Evolutionary conservation across 768 basidiomycete species (phyloP), one percentile per base, ranked within the genome.

Genomic region (Glaciozyma antarctica): DNA sequence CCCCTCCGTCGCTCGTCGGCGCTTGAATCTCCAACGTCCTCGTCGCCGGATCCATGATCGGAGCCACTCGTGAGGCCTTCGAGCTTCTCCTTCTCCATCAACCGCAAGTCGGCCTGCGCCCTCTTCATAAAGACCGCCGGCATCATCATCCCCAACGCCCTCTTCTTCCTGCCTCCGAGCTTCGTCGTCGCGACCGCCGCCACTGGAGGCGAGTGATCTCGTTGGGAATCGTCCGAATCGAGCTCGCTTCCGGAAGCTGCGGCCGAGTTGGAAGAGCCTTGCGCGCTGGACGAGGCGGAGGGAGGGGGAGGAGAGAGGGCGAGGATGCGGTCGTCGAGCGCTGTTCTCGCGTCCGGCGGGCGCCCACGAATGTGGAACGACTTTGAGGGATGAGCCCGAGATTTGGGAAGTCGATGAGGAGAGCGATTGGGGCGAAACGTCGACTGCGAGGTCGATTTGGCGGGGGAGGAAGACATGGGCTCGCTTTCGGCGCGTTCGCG

Each of bases 41-140:
- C 67, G 55, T 68, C 68, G 22, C 66, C 72, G 58, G 69, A 70
- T 34, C 67, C 67, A 26, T 58, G 9, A 30, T 64, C 69, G 16
- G 56, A 43, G 10, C 64, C 67, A 30, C 48, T 48, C 15, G 65
- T 49, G 28, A 48, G 22, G 22, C 62, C 62, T 15, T 22, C n/a
- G 0, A 28, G 49, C 24, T 62, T 63, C 64, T 74, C 72, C 41
- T 55, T 17, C 32, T 59, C 47, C 73, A 74, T 74, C 24, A 72
- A 53, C 51, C 58, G 44, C 17, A 74, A 63, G 41, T 74, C 73
- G 15, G 54, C 62, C 26, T 63, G 34, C 3, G 73, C 73, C 52
- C 60, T 61, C 62, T 73, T 73, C 53, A 72, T 58, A 61, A 72
- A 70, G 7, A 66, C 61, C 26, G 55, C 69, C 9, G 73, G 73